A percentile compares a stretch with the other conserved stretches of the same genome.
Evolutionary conservation across 805 yeast genomes (phyloP).

Genomic region (Ogataea allantospora): DNA sequence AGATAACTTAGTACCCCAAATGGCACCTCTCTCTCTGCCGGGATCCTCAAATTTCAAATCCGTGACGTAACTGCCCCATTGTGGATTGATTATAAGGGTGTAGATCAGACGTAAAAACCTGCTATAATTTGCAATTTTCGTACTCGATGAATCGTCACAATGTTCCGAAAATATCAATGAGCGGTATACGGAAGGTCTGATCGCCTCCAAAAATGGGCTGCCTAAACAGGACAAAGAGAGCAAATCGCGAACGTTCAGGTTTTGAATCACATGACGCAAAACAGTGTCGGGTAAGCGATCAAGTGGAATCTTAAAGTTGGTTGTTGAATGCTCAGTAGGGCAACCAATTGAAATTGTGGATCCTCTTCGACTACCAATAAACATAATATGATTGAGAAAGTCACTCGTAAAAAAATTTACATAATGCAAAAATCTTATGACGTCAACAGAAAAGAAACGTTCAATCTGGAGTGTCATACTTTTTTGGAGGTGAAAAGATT

Average conservation of each 20-base stretch:
- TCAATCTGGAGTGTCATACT: neutral
- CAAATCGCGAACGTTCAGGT: slow-evolving; percentile 2
- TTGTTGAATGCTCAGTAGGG: neutral
- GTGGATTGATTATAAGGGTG: slow-evolving; percentile 15
- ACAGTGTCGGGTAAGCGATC: neutral
- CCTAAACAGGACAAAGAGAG: slow-evolving; percentile 5
- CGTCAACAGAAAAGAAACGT: too few relatives aligned
- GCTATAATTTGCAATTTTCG: slow-evolving; percentile 10
- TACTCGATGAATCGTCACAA: neutral
- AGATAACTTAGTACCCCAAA: slow-evolving; percentile 4
- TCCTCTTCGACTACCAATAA: slow-evolving; percentile 1
- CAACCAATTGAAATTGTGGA: neutral
- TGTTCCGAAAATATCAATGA: slow-evolving; percentile 14
- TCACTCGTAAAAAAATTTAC: neutral
- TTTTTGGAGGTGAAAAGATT: too few relatives aligned
- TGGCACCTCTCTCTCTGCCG: slow-evolving; percentile 3
- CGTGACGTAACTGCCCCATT: slow-evolving; percentile 12
- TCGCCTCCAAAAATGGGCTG: slow-evolving; percentile 2
- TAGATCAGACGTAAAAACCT: slow-evolving; percentile 21
- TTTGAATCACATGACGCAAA: neutral
- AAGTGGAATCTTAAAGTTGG: slow-evolving; percentile 2
- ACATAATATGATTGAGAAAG: slow-evolving; percentile 1
- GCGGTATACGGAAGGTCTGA: slow-evolving; percentile 9
- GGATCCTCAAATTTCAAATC: slow-evolving; percentile 19
- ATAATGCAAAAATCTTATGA: neutral